Percentiles rank a stretch among this genome's conserved stretches.
These are phyloP conservation scores for Globisporangium spinosum DNA, from an alignment of 352 stramenopile genomes.

Conservation along the genomic window DNA sequence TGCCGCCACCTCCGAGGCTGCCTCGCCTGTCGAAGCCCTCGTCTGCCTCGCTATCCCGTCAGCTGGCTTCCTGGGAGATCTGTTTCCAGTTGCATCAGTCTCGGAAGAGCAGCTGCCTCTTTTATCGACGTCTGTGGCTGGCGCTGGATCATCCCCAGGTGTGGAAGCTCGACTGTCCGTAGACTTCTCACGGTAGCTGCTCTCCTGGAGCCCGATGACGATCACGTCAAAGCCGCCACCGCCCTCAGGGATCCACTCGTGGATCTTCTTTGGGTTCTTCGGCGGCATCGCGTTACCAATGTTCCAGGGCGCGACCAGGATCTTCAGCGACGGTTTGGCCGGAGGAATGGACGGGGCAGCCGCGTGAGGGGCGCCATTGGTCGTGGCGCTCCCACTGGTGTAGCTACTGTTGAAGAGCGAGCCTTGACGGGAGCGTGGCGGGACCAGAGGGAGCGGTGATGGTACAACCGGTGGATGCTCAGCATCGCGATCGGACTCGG, in stretches of 20 bases:
- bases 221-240: slow-evolving; percentile 83
- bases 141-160: background rate
- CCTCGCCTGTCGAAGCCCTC: slow-evolving; percentile 17
- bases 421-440: background rate
- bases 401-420: slow-evolving; percentile 12
- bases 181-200: slow-evolving; percentile 59
- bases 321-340: slow-evolving; percentile 28
- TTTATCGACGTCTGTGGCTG: background rate
- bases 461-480: background rate
- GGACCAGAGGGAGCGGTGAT: background rate
- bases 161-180: slow-evolving; percentile 7
- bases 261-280: slow-evolving; percentile 42
- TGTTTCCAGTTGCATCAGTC: background rate
- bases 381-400: background rate
- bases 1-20: background rate
- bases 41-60: slow-evolving; percentile 25
- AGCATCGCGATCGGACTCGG: background rate
- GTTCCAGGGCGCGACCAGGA: slow-evolving; percentile 81
- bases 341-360: background rate
- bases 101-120: background rate
- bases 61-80: background rate
- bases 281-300: slow-evolving; percentile 83
- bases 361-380: background rate
- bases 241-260: slow-evolving; percentile 72
- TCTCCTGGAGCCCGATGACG: slow-evolving; percentile 80